Base-by-base conservation (phyloP, 179 eudicot species). In the Spergularia azorica region DNA sequence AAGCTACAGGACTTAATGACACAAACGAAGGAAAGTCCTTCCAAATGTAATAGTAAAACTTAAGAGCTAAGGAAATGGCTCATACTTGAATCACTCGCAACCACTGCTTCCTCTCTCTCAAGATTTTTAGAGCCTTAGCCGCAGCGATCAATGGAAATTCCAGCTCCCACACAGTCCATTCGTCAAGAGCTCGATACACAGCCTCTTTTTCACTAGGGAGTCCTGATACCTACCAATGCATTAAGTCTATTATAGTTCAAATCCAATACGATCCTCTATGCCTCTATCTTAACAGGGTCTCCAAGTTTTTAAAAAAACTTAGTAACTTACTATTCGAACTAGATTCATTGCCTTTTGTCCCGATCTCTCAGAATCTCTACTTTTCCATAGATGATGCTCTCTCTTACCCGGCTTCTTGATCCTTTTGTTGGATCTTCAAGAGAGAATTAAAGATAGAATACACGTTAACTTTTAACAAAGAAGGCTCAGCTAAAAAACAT, bases 101-200 rank as follows among this genome's bases (percentile, higher is more conserved):
- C 98, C 98, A 95, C 70, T 86, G 93, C 62, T 63, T 89, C 83
- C 87, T 85, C 58, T 79, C 83, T 85, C 81, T 88, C 51, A 91
- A 81, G 83, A 93, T 91, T 79, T 74, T 83, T 73, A 91, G 73
- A 82, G 94, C 97, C 84, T 95, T 95, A 16, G 98, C 88, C 18
- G 92, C 97, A 46, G 97, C 97, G 76, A 95, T 83, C 80, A 95
- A 70, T n/a, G 97, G 97, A 79, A 95, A 95, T 66, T 95, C 96
- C 64, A 86, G 63, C 85, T 94, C 98, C 96, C 96, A 92, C 69
- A 94, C 96, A 56, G 72, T 68, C 98, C 98, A 94, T 81, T 91
- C 83, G 76, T 94, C 97, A 52, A 94, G 84, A 51, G 94, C 93
- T 77, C 89, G 83, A 82, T 93, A 93, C 63, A 91, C 91, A 67